Evolutionary conservation across 2,329 filamentous ascomycete genomes (phyloP).

Genomic region (Aspergillus fijiensis): DNA sequence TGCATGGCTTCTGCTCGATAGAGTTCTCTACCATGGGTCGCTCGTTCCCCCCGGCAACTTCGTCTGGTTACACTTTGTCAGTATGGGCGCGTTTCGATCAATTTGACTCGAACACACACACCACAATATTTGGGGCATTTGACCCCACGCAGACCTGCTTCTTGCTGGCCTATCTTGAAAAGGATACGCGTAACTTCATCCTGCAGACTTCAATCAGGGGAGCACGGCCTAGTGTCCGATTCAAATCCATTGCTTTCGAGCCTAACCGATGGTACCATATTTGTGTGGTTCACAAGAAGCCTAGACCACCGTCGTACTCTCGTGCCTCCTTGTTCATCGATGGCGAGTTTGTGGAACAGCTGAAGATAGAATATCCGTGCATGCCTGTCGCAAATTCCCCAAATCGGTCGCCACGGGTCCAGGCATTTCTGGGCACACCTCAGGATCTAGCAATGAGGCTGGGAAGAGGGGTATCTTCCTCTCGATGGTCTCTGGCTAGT

Average conservation of each 20-base stretch:
- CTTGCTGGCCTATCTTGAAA: slow-evolving; percentile 87
- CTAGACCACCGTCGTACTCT: slow-evolving; percentile 71
- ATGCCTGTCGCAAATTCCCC: slow-evolving; percentile 63
- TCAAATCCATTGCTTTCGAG: slow-evolving; percentile 78
- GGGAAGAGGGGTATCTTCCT: slow-evolving; percentile 70
- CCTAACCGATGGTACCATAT: slow-evolving; percentile 89
- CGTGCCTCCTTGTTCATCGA: slow-evolving; percentile 88
- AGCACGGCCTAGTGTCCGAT: slow-evolving; percentile 82
- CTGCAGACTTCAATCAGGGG: slow-evolving; percentile 92
- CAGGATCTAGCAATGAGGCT: slow-evolving; percentile 76
- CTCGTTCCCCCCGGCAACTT: slow-evolving; percentile 75
- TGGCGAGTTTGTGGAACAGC: slow-evolving; percentile 89
- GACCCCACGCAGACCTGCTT: slow-evolving; percentile 92
- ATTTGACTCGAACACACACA: slow-evolving; percentile 82
- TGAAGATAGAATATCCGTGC: slow-evolving; percentile 85
- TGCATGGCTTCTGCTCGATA: slow-evolving; percentile 83
- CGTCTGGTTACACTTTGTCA: slow-evolving; percentile 82
- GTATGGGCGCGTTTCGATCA: slow-evolving; percentile 86
- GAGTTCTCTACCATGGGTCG: slow-evolving; percentile 85
- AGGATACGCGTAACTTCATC: slow-evolving; percentile 90
- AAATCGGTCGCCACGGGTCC: slow-evolving; percentile 60
- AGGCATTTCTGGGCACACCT: slow-evolving; percentile 91
- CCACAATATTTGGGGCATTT: slow-evolving; percentile 93
- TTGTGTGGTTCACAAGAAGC: slow-evolving; percentile 77
- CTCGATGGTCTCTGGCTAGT: slow-evolving; percentile 85